Evolutionary conservation across 2,329 filamentous ascomycete genomes (phyloP), one percentile per base, ranked within the genome.

Genomic region (Colletotrichum aenigma): DNA sequence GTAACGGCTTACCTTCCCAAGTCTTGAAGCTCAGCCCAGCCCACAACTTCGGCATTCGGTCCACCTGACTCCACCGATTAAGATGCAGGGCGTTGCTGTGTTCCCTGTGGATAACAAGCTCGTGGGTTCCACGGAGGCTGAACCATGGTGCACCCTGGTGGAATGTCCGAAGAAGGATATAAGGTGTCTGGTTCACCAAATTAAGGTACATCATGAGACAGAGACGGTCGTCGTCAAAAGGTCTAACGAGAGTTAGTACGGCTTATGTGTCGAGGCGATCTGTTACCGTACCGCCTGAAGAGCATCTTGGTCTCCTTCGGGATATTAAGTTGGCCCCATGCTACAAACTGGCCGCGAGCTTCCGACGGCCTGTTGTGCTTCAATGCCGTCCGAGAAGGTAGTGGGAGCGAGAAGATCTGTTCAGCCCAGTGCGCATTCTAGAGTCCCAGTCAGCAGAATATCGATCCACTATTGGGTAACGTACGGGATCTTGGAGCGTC

Each of bases 391-490:
- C 87, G 85, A 13, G 87, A 87, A 1, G 90, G 86, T 52, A 91
- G 82, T 0, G 89, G 88, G 24, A 88, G 84, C 1, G 89, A 89
- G 77, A 93, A 93, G 28, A 93, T 91, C 55, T 89, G 87, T 78
- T 92, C 88, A 7, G 91, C 90, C 91, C 91, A 93, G 79, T 93
- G 91, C 6, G 86, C 82, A 66, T 84, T 84, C 89, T 92, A 62
- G 43, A 21, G 26, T n/a, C 26, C 10, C 21, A 26, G 30, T 75
- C 18, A 67, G 71, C n/a, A 43, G 15, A 36, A 7, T 15, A 26
- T 69, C 34, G 26, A n/a, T 30, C 6, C 38, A 34, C 12, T 7
- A 38, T 6, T 7, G 21, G 32, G 21, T 12, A 4, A 71, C 76
- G 8, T 67, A 79, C 81, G 21, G 76, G 76, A 26, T 83, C 81